Evolutionary conservation across 2,329 filamentous ascomycete genomes (phyloP).

Genomic region (Xylariomycetidae sp.): DNA sequence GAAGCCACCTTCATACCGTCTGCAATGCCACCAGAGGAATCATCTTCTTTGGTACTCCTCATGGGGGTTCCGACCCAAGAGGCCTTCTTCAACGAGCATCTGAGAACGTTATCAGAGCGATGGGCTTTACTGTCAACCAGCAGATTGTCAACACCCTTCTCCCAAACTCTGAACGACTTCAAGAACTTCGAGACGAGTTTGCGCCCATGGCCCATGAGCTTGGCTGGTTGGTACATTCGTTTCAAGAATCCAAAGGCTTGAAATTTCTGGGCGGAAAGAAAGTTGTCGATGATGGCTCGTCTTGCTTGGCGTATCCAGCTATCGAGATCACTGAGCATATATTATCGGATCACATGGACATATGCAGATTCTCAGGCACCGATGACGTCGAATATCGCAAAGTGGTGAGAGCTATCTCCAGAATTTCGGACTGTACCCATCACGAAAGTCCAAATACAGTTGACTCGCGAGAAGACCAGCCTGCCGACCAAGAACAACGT

Average conservation of each 20-base stretch:
- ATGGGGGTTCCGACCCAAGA: slow-evolving; percentile 22
- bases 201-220: slow-evolving; percentile 21
- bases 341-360: slow-evolving; percentile 28
- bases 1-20: too few relatives aligned
- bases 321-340: slow-evolving; percentile 31
- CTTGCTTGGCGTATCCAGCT: slow-evolving; percentile 24
- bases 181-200: slow-evolving; percentile 27
- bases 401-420: slow-evolving; percentile 19
- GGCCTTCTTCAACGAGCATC: slow-evolving; percentile 15
- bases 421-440: too few relatives aligned
- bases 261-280: slow-evolving; percentile 6
- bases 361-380: slow-evolving; percentile 28
- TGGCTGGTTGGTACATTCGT: slow-evolving; percentile 30
- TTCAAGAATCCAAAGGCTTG: slow-evolving; percentile 25
- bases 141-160: slow-evolving; percentile 29
- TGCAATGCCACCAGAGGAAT: slow-evolving; percentile 22
- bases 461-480: too few relatives aligned
- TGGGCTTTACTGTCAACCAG: slow-evolving; percentile 24
- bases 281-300: slow-evolving; percentile 34
- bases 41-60: slow-evolving; percentile 32
- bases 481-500: not conserved
- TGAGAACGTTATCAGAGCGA: slow-evolving; percentile 8
- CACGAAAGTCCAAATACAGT: too few relatives aligned
- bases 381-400: slow-evolving; percentile 29
- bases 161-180: slow-evolving; percentile 28